A percentile compares a stretch with the other conserved stretches of the same genome.
These are phyloP conservation scores for Pseudognaphalium luteoalbum DNA, from an alignment of 129 eudicot species.

Conservation along the genomic window DNA sequence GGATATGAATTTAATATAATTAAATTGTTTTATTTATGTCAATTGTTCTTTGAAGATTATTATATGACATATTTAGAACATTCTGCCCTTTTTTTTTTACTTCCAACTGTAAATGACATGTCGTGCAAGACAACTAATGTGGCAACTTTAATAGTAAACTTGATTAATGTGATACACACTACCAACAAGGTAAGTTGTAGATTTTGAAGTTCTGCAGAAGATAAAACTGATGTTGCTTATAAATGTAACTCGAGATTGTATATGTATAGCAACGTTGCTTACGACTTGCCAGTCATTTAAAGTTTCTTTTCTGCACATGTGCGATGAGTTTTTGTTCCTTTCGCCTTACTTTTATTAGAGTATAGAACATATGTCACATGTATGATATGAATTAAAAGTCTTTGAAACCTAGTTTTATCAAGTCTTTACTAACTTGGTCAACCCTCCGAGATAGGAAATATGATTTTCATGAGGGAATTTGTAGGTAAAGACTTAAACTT, in stretches of 20 bases:
- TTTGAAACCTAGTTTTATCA: too few relatives aligned
- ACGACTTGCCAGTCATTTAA: too few relatives aligned
- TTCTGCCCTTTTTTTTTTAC: not conserved
- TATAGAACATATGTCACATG: too few relatives aligned
- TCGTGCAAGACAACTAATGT: not conserved
- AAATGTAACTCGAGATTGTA: not conserved
- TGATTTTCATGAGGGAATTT: too few relatives aligned
- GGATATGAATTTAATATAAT: constrained; percentile 18
- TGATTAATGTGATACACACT: not conserved
- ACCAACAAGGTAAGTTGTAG: not conserved
- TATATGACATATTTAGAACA: not conserved
- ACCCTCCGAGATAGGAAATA: too few relatives aligned
- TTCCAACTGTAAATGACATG: not conserved
- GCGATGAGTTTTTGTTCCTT: too few relatives aligned
- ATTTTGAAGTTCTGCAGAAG: not conserved
- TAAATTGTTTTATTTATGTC: constrained; percentile 13
- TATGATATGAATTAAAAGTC: too few relatives aligned
- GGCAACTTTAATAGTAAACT: not conserved
- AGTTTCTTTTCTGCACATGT: too few relatives aligned
- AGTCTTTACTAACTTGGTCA: too few relatives aligned
- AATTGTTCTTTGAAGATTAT: constrained; percentile 3
- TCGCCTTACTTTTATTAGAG: too few relatives aligned
- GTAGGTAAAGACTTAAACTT: too few relatives aligned
- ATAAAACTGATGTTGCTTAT: not conserved
- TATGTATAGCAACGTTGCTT: not conserved